Evolutionary conservation across 306 rosid genomes (phyloP).

Genomic region (Fragaria nilgerrensis): DNA sequence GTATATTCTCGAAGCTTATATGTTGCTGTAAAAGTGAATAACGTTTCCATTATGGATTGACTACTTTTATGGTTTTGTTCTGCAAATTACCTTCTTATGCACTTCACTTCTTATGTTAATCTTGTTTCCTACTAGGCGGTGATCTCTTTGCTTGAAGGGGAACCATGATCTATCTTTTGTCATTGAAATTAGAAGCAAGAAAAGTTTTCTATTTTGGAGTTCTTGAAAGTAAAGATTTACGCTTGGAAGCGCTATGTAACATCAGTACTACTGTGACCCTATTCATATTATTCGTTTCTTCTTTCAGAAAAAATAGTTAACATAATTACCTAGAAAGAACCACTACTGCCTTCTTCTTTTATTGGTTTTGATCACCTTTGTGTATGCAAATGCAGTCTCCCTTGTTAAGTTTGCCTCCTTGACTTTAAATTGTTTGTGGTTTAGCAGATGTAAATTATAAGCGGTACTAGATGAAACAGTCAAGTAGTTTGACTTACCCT

Average conservation of each 20-base stretch:
- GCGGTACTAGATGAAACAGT: background rate
- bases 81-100: background rate
- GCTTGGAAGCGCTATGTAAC: background rate
- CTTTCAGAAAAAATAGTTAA: background rate
- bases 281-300: background rate
- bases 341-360: background rate
- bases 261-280: background rate
- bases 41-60: background rate
- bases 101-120: background rate
- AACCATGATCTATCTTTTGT: background rate
- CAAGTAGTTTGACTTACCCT: background rate
- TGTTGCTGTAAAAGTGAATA: background rate
- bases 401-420: background rate
- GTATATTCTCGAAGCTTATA: too few species aligned
- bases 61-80: background rate
- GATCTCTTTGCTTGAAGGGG: background rate
- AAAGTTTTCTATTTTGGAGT: background rate
- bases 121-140: background rate
- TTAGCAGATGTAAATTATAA: background rate
- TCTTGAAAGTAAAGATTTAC: too few species aligned
- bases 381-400: background rate
- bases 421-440: background rate
- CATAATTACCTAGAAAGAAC: background rate
- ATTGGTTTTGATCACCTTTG: background rate
- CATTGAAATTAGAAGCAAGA: background rate